A percentile compares a stretch with the other conserved stretches of the same genome.
Conservation (phyloP, 345 rosid genomes). For the Melaleuca quinquenervia region DNA sequence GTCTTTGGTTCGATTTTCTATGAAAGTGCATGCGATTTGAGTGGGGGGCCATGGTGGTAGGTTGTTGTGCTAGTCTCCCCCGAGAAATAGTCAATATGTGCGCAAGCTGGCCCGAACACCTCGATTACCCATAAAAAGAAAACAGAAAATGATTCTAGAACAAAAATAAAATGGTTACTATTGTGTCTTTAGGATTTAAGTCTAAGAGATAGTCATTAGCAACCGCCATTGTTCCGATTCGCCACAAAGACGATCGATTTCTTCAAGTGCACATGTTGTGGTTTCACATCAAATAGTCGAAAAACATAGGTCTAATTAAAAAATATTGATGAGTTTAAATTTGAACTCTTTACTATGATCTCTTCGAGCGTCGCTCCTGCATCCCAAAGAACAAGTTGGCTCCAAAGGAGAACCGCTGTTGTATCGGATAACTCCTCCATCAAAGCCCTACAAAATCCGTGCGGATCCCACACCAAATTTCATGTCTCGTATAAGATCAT, state of each 20-base stretch:
- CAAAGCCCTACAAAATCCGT: neutral
- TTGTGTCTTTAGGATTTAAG: neutral
- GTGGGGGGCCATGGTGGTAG: too few relatives aligned
- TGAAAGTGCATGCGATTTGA: too few relatives aligned
- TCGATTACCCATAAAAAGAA: too few relatives aligned
- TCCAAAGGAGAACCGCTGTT: neutral
- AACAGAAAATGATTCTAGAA: too few relatives aligned
- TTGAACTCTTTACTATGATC: neutral
- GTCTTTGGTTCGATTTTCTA: too few relatives aligned
- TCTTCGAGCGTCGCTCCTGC: neutral
- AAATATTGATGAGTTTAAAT: neutral
- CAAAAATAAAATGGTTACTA: too few relatives aligned
- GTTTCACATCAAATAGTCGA: neutral
- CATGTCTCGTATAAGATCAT: neutral
- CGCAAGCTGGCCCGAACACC: too few relatives aligned
- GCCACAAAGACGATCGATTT: neutral
- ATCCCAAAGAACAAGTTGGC: neutral
- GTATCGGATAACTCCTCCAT: neutral
- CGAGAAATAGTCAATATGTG: too few relatives aligned
- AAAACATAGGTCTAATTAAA: neutral
- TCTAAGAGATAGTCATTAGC: neutral
- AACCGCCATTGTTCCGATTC: neutral
- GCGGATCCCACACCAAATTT: neutral
- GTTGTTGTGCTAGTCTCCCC: too few relatives aligned
- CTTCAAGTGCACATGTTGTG: neutral